phyloP scores from a whole-genome alignment of 2,329 filamentous ascomycete genomes.

The Botryotinia narcissicola region DNA sequence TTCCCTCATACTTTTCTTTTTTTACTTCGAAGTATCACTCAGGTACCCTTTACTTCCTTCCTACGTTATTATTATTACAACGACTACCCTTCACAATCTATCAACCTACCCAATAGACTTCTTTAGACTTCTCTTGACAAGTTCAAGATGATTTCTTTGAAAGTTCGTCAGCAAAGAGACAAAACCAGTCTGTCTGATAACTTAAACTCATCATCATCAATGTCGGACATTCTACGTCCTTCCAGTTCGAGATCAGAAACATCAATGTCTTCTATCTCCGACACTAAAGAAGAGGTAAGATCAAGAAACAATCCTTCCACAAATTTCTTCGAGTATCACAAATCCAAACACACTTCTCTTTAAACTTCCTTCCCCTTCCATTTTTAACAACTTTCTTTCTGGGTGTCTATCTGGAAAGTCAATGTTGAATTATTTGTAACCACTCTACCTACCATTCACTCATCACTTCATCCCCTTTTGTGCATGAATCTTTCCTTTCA shows the following conservation, averaged over 20 bases:
- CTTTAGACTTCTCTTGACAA: background rate
- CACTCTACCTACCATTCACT: background rate
- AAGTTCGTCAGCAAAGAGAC: background rate
- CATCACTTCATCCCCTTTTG: background rate
- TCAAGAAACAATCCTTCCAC: background rate
- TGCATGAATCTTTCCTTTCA: background rate
- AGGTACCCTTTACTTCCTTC: background rate
- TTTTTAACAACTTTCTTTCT: background rate
- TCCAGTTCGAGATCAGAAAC: background rate
- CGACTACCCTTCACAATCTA: background rate
- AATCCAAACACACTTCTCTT: background rate
- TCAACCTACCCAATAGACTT: background rate
- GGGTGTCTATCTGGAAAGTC: background rate
- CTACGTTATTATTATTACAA: background rate
- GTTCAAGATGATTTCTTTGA: constrained; percentile 2
- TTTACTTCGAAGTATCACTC: background rate
- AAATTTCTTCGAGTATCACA: background rate
- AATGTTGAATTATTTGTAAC: background rate
- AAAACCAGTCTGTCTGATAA: background rate
- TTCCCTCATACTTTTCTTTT: background rate
- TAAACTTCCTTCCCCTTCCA: background rate
- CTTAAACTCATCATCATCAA: background rate
- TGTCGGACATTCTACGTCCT: background rate
- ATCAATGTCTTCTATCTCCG: background rate
- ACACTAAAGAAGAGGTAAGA: background rate